Base-by-base conservation (phyloP, 495 filamentous ascomycete species). In the Hyphodiscus hymeniophilus region DNA sequence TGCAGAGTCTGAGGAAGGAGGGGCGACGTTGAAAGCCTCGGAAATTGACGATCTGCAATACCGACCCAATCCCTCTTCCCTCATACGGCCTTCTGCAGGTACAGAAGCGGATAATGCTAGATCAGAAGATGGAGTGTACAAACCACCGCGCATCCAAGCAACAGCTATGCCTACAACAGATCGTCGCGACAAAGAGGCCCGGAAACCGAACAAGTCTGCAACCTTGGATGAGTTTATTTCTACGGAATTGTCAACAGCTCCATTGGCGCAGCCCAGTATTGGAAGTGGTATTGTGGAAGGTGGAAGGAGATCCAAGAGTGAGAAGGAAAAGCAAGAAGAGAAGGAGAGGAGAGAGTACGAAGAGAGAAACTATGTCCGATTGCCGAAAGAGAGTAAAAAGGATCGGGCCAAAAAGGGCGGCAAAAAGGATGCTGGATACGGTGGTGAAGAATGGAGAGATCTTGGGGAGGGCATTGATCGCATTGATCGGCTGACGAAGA, bases 201-300 rank as follows among this genome's bases (percentile, higher is more conserved):
- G 76, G 34, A 70, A 69, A 41, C 67, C 68, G 0, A 70, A 74
- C 45, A 83, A 84, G 52, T 91, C 85, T 4, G 77, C 77, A 34
- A 84, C 85, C 11, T 74, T 95, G 22, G 90, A 95, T 62, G 87
- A 92, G 59, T 95, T 89, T 59, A 76, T 95, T 45, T 75, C 70
- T 17, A 78, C 82, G 11, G 90, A 95, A 62, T 71, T 95, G 54
- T 89, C 86, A 0, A 67, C 72, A 8, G 84, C 84, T 11, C 89
- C 89, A 0, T 65, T 86, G 41, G 83, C 87, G 4, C 73, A 87
- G 61, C 87, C 89, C 22, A 86, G 79, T 53, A 89, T 95, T 56
- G 89, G 89, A 49, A 87, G 81, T 41, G 91, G 82, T 7, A 90
- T 94, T 48, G 66, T 82, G 24, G 63, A 71, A 10, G 76, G 79